Evolutionary conservation across 306 rosid species (phyloP).

Genomic region (Fagus sylvatica): DNA sequence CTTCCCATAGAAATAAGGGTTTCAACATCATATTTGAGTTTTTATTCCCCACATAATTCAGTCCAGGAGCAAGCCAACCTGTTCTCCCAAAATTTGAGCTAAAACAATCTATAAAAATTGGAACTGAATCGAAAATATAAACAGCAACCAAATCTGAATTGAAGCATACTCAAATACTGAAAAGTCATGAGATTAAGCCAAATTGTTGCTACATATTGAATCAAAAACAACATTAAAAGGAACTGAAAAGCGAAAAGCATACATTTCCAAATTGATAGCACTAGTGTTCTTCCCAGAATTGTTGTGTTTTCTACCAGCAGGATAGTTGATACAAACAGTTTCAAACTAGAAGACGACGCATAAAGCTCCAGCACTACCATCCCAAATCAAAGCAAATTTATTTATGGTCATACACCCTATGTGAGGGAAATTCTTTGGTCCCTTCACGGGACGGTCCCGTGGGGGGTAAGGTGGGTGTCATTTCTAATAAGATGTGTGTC

Average conservation of each 20-base stretch:
- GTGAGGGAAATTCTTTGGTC: too few relatives aligned
- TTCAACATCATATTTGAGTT: background rate
- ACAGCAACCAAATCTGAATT: background rate
- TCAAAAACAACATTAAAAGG: background rate
- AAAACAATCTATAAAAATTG: background rate
- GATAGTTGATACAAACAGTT: constrained; percentile 7
- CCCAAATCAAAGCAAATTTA: background rate
- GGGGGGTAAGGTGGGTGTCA: too few relatives aligned
- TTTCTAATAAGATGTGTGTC: too few relatives aligned
- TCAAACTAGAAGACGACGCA: background rate
- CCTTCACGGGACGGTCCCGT: too few relatives aligned
- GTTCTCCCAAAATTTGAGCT: background rate
- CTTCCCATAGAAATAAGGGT: background rate
- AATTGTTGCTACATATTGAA: background rate
- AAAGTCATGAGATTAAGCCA: background rate
- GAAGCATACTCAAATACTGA: background rate
- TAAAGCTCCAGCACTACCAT: background rate
- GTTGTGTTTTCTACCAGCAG: background rate
- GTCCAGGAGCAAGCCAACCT: background rate
- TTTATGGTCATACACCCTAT: background rate
- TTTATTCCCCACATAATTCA: background rate
- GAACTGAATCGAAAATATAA: background rate
- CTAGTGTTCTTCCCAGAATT: background rate
- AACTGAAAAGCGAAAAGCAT: background rate
- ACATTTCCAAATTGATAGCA: background rate